Evolutionary conservation across 768 basidiomycete genomes (phyloP), one percentile per base, ranked within the genome.

Genomic region (Dacryopinax spathularia): DNA sequence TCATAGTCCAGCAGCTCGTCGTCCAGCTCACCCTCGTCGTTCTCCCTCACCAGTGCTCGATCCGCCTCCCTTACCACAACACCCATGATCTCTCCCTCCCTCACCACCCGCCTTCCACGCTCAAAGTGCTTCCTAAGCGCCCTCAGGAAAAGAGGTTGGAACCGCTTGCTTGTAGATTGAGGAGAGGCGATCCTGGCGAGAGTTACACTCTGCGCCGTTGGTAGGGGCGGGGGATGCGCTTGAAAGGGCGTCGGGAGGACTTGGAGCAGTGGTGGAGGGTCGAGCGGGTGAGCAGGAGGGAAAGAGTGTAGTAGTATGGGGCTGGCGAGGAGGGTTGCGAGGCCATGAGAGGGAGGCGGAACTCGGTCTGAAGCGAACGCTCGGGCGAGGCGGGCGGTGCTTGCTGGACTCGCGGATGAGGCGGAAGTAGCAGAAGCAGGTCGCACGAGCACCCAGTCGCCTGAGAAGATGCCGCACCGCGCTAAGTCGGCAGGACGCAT

Each of bases 111-210:
- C 63, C 74, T 82, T 1, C 73, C 72, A 0, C 72, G 69, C 33
- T 79, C 76, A 69, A 95, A 91, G 71, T 86, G 82, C 5, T 68
- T 61, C 64, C 83, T 87, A 61, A 96, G 74, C 5, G 82, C 81
- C 20, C 76, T 75, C 25, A 90, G 70, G 69, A 87, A 84, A 5
- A 82, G 69, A 0, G 77, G 69, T 69, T 91, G 87, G 69, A 87
- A 86, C 33, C 74, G 71, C 41, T 83, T 82, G 71, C 83, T 81
- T 13, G 79, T 83, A 1, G 88, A 84, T 62, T 84, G 73, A 0
- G 89, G 85, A 0, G 90, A 89, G 0, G 88, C 83, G 6, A 96
- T 77, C n/a, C 89, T 83, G 1, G 90, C 87, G 61, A 96, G 77
- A 0, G 87, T 88, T 22, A 94, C 74, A 1, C 81, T 76, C 62